Percentiles rank a stretch among this genome's conserved stretches.
Conservation (phyloP, 2,329 filamentous ascomycete genomes). For the Diplodia intermedia region DNA sequence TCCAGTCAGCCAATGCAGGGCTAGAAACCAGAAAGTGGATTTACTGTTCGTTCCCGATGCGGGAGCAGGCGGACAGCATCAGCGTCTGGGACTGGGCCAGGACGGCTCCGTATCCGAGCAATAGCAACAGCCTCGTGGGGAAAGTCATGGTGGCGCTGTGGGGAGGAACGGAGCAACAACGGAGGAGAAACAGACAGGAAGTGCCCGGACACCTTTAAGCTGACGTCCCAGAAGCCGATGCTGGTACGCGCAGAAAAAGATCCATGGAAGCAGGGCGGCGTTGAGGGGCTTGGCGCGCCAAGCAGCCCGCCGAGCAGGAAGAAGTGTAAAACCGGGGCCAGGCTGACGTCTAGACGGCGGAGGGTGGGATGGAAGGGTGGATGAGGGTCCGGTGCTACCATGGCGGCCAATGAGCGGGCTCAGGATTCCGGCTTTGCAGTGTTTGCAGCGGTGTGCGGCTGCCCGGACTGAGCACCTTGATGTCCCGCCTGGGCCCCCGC, state of each 20-base stretch:
- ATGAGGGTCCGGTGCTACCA: background rate
- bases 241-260: background rate
- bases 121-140: background rate
- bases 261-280: background rate
- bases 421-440: background rate
- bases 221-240: background rate
- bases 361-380: background rate
- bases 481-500: constrained; percentile 15
- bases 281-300: constrained; percentile 10
- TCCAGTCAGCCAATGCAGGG: background rate
- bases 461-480: constrained; percentile 17
- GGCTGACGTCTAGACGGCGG: background rate
- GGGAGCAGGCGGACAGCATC: constrained; percentile 6
- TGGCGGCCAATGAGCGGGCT: background rate
- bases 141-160: background rate
- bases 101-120: background rate
- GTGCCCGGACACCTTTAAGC: background rate
- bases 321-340: constrained; percentile 17
- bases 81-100: constrained; percentile 2
- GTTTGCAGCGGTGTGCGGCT: constrained; percentile 8
- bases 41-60: constrained; percentile 3
- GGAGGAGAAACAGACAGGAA: background rate
- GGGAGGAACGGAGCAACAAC: background rate
- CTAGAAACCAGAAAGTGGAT: background rate
- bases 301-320: constrained; percentile 8